Evolutionary conservation across 83 land plant species (phyloP).

Genomic region (Thuja plicata): DNA sequence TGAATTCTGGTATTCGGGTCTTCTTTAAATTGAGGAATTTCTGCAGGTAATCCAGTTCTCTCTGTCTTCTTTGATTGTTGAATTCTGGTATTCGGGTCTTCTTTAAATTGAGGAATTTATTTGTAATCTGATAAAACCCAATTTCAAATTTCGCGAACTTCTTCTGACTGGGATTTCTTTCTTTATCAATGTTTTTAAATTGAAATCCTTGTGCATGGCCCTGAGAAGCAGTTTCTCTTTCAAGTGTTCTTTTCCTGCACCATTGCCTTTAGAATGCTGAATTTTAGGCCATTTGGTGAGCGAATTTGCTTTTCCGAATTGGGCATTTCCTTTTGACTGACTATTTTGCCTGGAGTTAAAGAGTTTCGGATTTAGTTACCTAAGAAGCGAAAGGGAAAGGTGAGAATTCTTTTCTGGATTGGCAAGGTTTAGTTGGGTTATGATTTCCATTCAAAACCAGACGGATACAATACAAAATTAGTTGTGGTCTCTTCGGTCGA

Average conservation of each 20-base stretch:
- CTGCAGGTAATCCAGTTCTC: constrained; percentile 34
- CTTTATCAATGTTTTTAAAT: background rate
- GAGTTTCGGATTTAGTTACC: background rate
- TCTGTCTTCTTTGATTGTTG: background rate
- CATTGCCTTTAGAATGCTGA: background rate
- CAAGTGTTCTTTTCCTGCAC: background rate
- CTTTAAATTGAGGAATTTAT: background rate
- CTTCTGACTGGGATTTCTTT: background rate
- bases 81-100: background rate
- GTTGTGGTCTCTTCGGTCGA: background rate
- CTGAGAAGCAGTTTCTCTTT: background rate
- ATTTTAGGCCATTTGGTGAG: background rate
- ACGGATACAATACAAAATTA: background rate
- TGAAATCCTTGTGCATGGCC: background rate
- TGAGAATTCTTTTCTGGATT: background rate
- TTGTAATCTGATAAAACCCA: background rate
- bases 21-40: background rate
- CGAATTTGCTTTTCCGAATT: background rate
- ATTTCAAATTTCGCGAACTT: background rate
- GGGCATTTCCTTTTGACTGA: background rate
- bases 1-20: background rate
- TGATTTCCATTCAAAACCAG: background rate
- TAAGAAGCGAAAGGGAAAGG: background rate
- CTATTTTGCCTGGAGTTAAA: background rate
- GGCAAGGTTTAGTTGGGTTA: background rate